Evolutionary conservation across 176 grass and related monocot species (phyloP).

Genomic region (Dactylis glomerata): DNA sequence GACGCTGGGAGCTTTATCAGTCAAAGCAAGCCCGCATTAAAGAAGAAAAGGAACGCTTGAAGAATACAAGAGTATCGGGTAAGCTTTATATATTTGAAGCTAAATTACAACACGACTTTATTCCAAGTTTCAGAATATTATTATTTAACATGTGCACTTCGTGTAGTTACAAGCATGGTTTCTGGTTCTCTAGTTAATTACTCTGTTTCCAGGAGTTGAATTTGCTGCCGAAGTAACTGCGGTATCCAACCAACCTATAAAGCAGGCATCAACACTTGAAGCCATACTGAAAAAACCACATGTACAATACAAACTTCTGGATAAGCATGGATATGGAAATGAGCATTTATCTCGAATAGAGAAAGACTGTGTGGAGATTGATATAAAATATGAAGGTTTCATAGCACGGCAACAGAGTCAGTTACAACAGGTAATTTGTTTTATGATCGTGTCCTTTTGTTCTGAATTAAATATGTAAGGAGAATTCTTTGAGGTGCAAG

Average conservation of each 20-base stretch:
- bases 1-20: constrained; percentile 80
- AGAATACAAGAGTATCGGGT: constrained; percentile 65
- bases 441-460: neutral
- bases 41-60: constrained; percentile 80
- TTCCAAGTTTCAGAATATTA: neutral
- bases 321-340: constrained; percentile 82
- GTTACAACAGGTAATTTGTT: constrained; percentile 74
- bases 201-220: constrained; percentile 49
- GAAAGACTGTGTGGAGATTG: constrained; percentile 99
- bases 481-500: neutral
- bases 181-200: neutral
- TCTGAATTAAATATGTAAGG: neutral
- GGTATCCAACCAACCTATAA: constrained; percentile 80
- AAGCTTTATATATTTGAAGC: constrained; percentile 4
- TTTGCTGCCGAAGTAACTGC: constrained; percentile 69
- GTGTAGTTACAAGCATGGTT: neutral
- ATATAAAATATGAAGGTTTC: constrained; percentile 92
- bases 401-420: constrained; percentile 81
- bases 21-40: constrained; percentile 76
- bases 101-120: neutral
- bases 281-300: constrained; percentile 90
- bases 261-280: constrained; percentile 72
- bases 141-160: neutral
- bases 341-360: constrained; percentile 67
- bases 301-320: constrained; percentile 91